Conservation (phyloP, 139 green algal genomes). For the Tetradesmus obliquus region DNA sequence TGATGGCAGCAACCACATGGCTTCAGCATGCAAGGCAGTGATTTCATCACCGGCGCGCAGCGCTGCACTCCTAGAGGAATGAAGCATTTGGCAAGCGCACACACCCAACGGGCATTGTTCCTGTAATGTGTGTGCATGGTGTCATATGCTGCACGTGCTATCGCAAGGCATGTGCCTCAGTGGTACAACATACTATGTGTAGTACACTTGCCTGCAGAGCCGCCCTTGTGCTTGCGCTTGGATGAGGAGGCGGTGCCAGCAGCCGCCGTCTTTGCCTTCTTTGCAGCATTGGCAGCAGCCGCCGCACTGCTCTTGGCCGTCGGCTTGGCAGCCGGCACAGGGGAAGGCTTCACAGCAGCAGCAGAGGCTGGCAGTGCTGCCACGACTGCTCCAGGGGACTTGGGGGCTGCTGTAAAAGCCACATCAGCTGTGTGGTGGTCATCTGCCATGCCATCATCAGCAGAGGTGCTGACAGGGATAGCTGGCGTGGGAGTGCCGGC, state of each 20-base stretch:
- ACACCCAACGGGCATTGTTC: no score
- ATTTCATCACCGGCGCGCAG: no score
- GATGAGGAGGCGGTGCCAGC: neutral
- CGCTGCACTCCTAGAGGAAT: no score
- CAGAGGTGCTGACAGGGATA: neutral
- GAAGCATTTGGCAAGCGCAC: no score
- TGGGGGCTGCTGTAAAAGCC: neutral
- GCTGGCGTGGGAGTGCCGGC: neutral
- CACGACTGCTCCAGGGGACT: neutral
- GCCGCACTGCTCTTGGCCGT: neutral
- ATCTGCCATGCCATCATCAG: neutral
- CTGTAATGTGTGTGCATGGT: no score
- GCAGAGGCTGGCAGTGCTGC: neutral
- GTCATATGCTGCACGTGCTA: no score
- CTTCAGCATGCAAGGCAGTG: no score
- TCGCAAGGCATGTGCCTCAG: no score
- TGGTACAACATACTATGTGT: no score
- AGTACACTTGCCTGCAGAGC: neutral
- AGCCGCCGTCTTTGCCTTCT: neutral
- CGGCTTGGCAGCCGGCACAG: neutral
- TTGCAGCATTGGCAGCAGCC: neutral
- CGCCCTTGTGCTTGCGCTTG: conserved; percentile 2
- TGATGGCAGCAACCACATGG: no score
- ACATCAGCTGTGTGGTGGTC: neutral
- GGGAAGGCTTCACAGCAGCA: neutral